Evolutionary conservation across 2,329 filamentous ascomycete species (phyloP), one percentile per base, ranked within the genome.

Genomic region (Verticillium nonalfalfae): DNA sequence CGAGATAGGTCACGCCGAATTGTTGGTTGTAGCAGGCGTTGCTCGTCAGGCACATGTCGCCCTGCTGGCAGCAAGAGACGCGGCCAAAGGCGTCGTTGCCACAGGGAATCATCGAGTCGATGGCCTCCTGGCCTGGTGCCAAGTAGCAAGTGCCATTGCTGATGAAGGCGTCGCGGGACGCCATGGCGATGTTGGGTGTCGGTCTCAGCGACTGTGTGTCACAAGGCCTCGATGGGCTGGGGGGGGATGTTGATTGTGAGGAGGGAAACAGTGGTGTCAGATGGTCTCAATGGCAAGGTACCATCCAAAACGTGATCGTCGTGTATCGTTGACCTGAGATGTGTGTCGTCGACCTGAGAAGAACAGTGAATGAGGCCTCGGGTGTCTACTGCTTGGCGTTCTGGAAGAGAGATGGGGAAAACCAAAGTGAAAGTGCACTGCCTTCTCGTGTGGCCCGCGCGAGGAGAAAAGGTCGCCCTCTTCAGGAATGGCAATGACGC

Each of bases 91-190:
- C 68, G 10, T 62, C 67, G 55, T 75, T 75, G 40, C 73, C 73
- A 56, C 73, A 75, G 1, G 73, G 72, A 11, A 75, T 66, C 62
- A 72, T 71, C 21, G 45, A 36, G 34, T 56, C 61, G 10, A 54
- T 21, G 11, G 63, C 61, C 21, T 65, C 58, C 2, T 63, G 34
- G 4, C 65, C 62, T 0, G 63, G 39, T 7, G 65, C 68, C 4
- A 38, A 60, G 60, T 72, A 73, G 62, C 73, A 75, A 45, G 71
- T 74, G 52, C 73, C 73, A 61, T 74, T 75, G 60, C 71, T 71
- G 59, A 74, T 64, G 59, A 62, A 68, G 36, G 66, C 60, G 56
- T 72, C 45, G 18, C 45, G 45, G 18, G 45, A 50, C 9, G 45
- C 45, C 45, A 50, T 50, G 2, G n/a, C 26, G n/a, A 18, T 26